phyloP scores from a whole-genome alignment of 2,329 filamentous ascomycete species.

The Aspergillus latus region DNA sequence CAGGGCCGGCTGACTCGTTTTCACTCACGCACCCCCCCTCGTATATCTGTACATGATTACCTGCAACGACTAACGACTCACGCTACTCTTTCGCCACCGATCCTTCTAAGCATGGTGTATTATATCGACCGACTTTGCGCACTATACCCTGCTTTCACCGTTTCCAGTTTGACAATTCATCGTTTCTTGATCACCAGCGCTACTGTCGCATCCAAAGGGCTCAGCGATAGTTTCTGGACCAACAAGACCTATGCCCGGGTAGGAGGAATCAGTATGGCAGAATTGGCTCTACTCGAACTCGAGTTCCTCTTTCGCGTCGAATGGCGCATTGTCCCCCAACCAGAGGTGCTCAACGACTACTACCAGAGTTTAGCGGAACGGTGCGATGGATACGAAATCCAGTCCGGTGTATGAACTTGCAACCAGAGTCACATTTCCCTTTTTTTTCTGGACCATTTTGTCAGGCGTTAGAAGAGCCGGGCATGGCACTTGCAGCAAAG shows the following conservation, averaged over 20 bases:
- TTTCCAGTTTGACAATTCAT: conserved; percentile 94
- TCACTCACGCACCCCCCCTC: conserved; percentile 85
- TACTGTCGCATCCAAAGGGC: conserved; percentile 91
- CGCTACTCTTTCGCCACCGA: conserved; percentile 86
- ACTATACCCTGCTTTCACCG: conserved; percentile 90
- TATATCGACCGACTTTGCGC: conserved; percentile 95
- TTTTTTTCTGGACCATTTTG: not conserved
- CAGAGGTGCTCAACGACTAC: conserved; percentile 89
- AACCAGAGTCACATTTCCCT: not conserved
- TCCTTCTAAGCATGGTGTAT: conserved; percentile 97
- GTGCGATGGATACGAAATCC: conserved; percentile 59
- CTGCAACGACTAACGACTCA: conserved; percentile 89
- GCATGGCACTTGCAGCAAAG: conserved; percentile 18
- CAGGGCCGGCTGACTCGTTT: conserved; percentile 89
- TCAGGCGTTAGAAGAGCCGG: conserved; percentile 4
- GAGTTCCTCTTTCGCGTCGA: conserved; percentile 91
- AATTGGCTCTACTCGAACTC: conserved; percentile 86
- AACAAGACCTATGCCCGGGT: conserved; percentile 95
- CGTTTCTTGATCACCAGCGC: conserved; percentile 95
- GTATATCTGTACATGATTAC: conserved; percentile 93
- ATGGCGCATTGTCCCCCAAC: conserved; percentile 95
- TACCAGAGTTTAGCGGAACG: conserved; percentile 80
- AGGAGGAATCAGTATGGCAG: conserved; percentile 84
- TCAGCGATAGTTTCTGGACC: conserved; percentile 97
- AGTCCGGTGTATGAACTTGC: conserved; percentile 28